Base-by-base conservation (phyloP, 495 filamentous ascomycete species). In the Podospora appendiculata region DNA sequence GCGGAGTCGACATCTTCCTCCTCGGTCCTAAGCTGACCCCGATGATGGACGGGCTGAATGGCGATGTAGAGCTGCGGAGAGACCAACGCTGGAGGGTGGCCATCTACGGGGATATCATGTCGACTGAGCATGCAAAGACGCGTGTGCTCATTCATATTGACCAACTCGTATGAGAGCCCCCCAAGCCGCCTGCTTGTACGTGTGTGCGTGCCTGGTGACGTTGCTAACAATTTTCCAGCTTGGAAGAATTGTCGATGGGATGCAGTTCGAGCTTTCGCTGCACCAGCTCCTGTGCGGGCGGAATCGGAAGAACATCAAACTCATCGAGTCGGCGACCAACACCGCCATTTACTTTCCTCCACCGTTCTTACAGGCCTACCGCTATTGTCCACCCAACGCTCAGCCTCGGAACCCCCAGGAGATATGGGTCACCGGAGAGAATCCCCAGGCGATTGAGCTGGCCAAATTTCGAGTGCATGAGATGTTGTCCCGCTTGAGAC, bases 321-420 rank as follows among this genome's bases (percentile, higher is more conserved):
- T 90, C 48, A 96, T 98, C 60, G 93, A 98, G 66, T 91, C 93
- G 12, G 79, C 84, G 17, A 95, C 93, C 12, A 87, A 88, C 58
- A 96, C 94, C 12, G 92, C 93, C 38, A 96, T 98, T 55, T 98
- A 97, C 69, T 96, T 98, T 62, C 93, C 93, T 16, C 90, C 91
- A 1, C 87, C 90, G 6, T 97, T 96, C 60, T 88, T 91, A 19
- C 82, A 81, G 41, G 82, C 95, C 36, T 95, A 90, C 63, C 86
- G 88, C 41, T 97, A 96, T 61, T 87, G 80, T 35, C 90, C 94
- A 2, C 82, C 79, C 19, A 86, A 85, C 48, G 88, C 89, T 17
- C 76, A 81, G 49, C 81, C 85, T 51, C 82, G 93, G 54, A 86
- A 90, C 40, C 84, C 90, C 33, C 86, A 94, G 61, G 86, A 96